Evolutionary conservation across 768 basidiomycete genomes (phyloP), one percentile per base, ranked within the genome.

Genomic region (Leccinum subtestaceum): DNA sequence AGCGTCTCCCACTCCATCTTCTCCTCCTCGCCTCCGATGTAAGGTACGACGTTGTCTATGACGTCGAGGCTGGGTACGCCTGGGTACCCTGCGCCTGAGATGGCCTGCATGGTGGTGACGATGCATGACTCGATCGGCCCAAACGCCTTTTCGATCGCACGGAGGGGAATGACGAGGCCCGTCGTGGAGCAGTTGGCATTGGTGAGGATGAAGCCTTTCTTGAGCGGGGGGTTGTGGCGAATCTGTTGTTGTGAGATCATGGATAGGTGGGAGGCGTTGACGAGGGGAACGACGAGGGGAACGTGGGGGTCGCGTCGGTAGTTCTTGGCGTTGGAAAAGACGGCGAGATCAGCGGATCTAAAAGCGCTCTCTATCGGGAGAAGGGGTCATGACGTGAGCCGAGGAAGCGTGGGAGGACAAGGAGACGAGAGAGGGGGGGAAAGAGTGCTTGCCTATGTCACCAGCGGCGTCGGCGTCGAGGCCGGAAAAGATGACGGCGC

Each of bases 101-200:
- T 95, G 60, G 97, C 97, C 74, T 99, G 97, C 82, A 98, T 86
- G 5, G 97, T 99, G 6, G 94, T 97, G 71, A 95, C 89, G 68
- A 98, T 78, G 68, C 93, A 86, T 2, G 86, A 83, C 65, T 98
- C 92, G 70, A 99, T 80, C n/a, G 95, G 95, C 5, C 97, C 97
- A 61, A 98, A 99, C 0, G 89, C 81, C 61, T 81, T 84, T 74
- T 97, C 95, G 63, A 98, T 83, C 0, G 95, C 94, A 51, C 85
- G 83, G 65, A 98, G 86, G n/a, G 95, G 93, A 59, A 97, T 85
- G 59, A 93, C 93, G 69, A 88, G 81, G 46, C 91, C 95, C 1
- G 97, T 99, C 4, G 97, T 98, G 23, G 93, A 89, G 77, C 97
- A 98, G 77, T 98, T 99, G 65, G 97, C 97, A 72, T 99, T 99